Evolutionary conservation across 2,329 filamentous ascomycete species (phyloP), one percentile per base, ranked within the genome.

Genomic region (Cladosporium colombiae): DNA sequence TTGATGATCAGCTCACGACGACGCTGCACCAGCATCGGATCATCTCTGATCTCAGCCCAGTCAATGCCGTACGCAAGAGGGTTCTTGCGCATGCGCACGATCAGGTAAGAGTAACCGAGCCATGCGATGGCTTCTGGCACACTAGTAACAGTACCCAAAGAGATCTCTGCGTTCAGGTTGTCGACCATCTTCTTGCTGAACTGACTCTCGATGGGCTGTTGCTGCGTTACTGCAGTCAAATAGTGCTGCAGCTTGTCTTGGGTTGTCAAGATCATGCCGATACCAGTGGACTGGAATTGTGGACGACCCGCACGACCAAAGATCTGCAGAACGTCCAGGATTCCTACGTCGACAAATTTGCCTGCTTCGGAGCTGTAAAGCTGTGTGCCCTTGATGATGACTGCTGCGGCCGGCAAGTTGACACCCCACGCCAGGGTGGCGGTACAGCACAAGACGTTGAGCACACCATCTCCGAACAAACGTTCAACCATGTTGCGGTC

Each of bases 401-500:
- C 95, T 0, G 95, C 96, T 0, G 95, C 95, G 37, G 95, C 95
- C 0, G 95, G 95, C 78, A 99, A 86, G 78, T 99, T 99, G 75
- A 99, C 94, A 88, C 95, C 95, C 95, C 95, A 99, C 0, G 95
- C 95, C 29, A 99, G 84, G 1, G 95, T 99, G 13, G 95, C 95
- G 2, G 95, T 99, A 87, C 96, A 99, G 83, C 94, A 98, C 25
- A 99, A 89, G 0, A 99, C 93, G 77, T 95, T 97, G 72, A 98
- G 86, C n/a, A 98, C 89, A 29, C 95, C 96, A 70, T 96, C 90
- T 3, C 85, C 87, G 72, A 99, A 99, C 18, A 98, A 85, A 21
- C 92, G 88, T 77, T 99, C 96, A 83, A 97, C 92, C n/a, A 97
- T 81, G 71, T 99, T 99, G 68, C 95, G 86, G 78, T 99, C 96